Base-by-base conservation (phyloP, 2,329 filamentous ascomycete genomes). In the Seiridium cupressi region DNA sequence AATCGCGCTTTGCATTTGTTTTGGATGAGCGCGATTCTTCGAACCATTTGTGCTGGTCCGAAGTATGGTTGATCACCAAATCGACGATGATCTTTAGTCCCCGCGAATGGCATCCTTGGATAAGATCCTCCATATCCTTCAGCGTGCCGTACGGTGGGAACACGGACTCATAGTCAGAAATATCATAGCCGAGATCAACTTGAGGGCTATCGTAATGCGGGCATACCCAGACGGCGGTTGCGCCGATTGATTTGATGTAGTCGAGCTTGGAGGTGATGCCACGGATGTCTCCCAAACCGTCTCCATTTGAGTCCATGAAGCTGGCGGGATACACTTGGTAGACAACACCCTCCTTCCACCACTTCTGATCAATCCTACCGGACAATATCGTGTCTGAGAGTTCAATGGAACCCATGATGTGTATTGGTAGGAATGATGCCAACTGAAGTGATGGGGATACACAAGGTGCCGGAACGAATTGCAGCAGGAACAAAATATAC, bases 151-250 rank as follows among this genome's bases (percentile, higher is more conserved):
- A 61, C 3, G 55, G 59, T 18, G 32, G 40, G 40, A 49, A 54
- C 13, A 61, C 49, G 7, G 36, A 44, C 47, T 62, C 55, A 61
- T 90, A 90, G 68, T 90, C 81, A 0, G 81, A 80, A 46, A 89
- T 82, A 65, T 89, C 87, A 67, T 89, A 89, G 2, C 86, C 87
- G 84, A 88, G 86, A 58, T 89, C 87, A 47, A 81, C 70, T 61
- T 85, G 81, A 0, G 85, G 85, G 38, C 65, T 68, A 31, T 73
- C 67, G 48, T 67, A 73, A 60, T 68, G 69, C 3, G 74, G 74
- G 4, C 68, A 74, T 7, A 76, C 57, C 82, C 82, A 84, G 57
- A 84, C 70, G 26, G 82, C 77, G 62, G 83, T 80, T 3, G 81
- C 72, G 1, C 84, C 84, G 26, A 82, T 73, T n/a, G 74, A 71